Evolutionary conservation across 331 rosid genomes (phyloP), one percentile per base, ranked within the genome.

Genomic region (Acacia concinna): DNA sequence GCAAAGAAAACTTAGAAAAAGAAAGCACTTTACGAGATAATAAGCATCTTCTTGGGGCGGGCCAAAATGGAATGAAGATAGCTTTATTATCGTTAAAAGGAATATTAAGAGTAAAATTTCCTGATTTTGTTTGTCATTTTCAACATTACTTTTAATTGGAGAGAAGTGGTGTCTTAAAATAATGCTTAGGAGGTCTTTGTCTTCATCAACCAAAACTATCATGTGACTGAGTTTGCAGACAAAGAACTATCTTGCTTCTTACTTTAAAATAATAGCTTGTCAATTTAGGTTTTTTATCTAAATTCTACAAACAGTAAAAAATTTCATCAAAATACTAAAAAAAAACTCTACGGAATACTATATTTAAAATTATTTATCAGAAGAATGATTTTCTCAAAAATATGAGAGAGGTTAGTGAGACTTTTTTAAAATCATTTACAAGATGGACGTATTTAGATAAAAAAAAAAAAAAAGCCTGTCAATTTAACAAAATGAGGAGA

Each of bases 161-260:
- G 32, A 59, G 11, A 68, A 74, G 47, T 74, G 30, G 20, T 71
- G 7, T 73, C 68, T 34, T 35, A 51, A 77, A 31, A 38, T 52
- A 25, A 32, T 17, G 47, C 52, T 72, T 18, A 77, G 44, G 56
- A 60, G 15, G 65, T 52, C 72, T 64, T 65, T 41, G 38, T 62
- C 73, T 69, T 77, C 85, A 67, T 78, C 72, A 5, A 62, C 77
- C 81, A 57, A 35, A 68, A 35, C 68, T 64, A 78, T 34, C 46
- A 28, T 32, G 70, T 17, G 37, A 81, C 47, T 27, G 35, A 18
- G 56, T 68, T 69, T 40, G 49, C n/a, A 28, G 49, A 76, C 37
- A 72, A 81, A 38, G 0, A 68, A 44, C 8, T 59, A 27, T 37
- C 74, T 38, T 35, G 25, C 62, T 77, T 69, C 15, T 44, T 70